A percentile compares a stretch with the other conserved stretches of the same genome.
Evolutionary conservation across 2,329 filamentous ascomycete genomes (phyloP).

Genomic region (Aspergillus udagawae): DNA sequence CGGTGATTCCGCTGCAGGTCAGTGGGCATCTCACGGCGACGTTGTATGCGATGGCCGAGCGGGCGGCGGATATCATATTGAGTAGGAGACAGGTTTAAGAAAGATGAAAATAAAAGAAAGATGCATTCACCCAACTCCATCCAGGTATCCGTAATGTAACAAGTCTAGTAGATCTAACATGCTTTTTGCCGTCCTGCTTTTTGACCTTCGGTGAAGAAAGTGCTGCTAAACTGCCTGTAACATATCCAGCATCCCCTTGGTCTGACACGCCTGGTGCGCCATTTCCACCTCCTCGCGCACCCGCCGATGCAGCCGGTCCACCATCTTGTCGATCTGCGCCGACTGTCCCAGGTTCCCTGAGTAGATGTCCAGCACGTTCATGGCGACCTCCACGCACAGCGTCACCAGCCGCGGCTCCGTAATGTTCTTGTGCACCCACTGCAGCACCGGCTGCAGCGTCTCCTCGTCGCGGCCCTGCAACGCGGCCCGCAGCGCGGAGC

Average conservation of each 20-base stretch:
- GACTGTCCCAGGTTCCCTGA: constrained; percentile 72
- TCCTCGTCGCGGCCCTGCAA: constrained; percentile 77
- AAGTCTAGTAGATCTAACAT: neutral
- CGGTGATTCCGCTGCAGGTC: neutral
- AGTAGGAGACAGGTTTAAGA: neutral
- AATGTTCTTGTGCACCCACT: constrained; percentile 78
- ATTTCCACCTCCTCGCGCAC: constrained; percentile 77
- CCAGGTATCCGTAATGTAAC: constrained; percentile 1
- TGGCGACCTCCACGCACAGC: constrained; percentile 76
- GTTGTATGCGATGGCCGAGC: neutral
- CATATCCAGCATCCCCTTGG: constrained; percentile 84
- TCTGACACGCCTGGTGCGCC: constrained; percentile 76
- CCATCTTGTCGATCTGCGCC: constrained; percentile 65
- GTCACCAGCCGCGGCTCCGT: constrained; percentile 76
- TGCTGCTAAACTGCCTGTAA: constrained; percentile 37
- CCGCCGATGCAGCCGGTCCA: constrained; percentile 64
- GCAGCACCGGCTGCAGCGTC: constrained; percentile 74
- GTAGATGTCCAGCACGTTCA: constrained; percentile 83
- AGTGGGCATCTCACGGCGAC: neutral
- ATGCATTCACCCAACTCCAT: constrained; percentile 12
- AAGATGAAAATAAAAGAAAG: neutral
- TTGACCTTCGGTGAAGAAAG: no score
- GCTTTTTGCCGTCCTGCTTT: constrained; percentile 7
- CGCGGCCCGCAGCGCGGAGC: constrained; percentile 76
- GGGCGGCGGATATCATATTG: neutral